A percentile compares a stretch with the other conserved stretches of the same genome.
These are phyloP conservation scores for Alternaria triticina DNA, from an alignment of 2,329 filamentous ascomycete genomes.

Conservation along the genomic window DNA sequence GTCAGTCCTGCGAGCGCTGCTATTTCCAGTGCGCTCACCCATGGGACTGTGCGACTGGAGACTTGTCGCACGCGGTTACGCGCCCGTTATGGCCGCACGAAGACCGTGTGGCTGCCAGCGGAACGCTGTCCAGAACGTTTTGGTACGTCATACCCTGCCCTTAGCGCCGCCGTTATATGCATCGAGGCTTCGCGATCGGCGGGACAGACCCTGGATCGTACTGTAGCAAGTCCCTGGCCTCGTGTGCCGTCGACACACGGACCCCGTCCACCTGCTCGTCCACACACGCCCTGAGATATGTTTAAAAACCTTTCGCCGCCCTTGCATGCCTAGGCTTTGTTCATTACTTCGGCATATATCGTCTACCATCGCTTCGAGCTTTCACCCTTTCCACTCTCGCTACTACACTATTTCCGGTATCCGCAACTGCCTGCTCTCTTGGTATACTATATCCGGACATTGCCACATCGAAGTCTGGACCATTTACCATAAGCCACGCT, in stretches of 20 bases:
- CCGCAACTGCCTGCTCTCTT: not conserved
- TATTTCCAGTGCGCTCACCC: constrained; percentile 13
- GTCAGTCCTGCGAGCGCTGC: constrained; percentile 7
- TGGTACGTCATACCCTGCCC: constrained; percentile 25
- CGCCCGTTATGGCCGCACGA: constrained; percentile 13
- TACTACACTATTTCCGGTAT: not conserved
- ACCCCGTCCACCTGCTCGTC: constrained; percentile 29
- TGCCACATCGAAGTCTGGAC: constrained; percentile 15
- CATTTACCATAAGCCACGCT: not conserved
- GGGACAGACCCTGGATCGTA: constrained; percentile 22
- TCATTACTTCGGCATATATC: constrained; percentile 7
- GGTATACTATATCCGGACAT: constrained; percentile 5
- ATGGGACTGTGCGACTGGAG: constrained; percentile 5
- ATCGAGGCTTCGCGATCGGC: constrained; percentile 35
- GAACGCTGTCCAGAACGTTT: constrained; percentile 26
- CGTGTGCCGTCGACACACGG: constrained; percentile 13
- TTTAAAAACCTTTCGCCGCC: constrained; percentile 26
- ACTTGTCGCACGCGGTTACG: constrained; percentile 14
- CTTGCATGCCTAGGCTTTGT: constrained; percentile 6
- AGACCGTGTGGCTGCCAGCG: constrained; percentile 11
- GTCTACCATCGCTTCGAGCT: not conserved
- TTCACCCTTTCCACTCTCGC: constrained; percentile 1
- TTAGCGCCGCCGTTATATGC: constrained; percentile 29
- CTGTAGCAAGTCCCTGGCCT: constrained; percentile 1
- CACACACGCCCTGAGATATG: constrained; percentile 5